A percentile compares a stretch with the other conserved stretches of the same genome.
Evolutionary conservation across 2,329 filamentous ascomycete genomes (phyloP).

Genomic region (Aspergillus ochraceoroseus): DNA sequence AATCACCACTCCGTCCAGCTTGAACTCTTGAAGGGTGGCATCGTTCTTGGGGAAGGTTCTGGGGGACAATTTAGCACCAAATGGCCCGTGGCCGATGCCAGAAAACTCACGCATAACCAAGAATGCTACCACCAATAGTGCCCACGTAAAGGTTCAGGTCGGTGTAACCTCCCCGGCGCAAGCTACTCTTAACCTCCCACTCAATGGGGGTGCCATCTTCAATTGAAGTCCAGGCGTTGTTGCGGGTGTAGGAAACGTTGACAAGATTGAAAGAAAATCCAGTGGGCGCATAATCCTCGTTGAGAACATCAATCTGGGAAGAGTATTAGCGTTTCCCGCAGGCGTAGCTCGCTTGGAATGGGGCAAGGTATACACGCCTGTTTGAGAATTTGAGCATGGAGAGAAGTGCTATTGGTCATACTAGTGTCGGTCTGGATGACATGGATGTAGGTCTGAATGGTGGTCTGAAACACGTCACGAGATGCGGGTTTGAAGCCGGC

Average conservation of each 20-base stretch:
- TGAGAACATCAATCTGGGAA: slow-evolving; percentile 4
- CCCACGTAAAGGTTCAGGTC: slow-evolving; percentile 9
- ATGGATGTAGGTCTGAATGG: slow-evolving; percentile 11
- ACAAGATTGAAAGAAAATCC: slow-evolving; percentile 9
- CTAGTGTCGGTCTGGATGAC: slow-evolving; percentile 2
- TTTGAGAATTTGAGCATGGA: background rate
- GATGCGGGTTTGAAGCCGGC: background rate
- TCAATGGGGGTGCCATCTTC: background rate
- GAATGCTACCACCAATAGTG: slow-evolving; percentile 1
- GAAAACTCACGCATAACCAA: slow-evolving; percentile 10
- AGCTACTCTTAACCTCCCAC: slow-evolving; percentile 6
- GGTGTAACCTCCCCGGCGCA: slow-evolving; percentile 7
- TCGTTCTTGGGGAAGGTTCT: slow-evolving; percentile 11
- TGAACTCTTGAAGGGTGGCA: background rate
- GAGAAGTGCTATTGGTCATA: background rate
- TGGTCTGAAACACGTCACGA: slow-evolving; percentile 2
- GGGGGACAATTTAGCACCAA: background rate
- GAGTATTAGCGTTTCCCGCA: background rate
- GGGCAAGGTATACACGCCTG: too few species aligned
- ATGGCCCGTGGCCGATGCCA: too few species aligned
- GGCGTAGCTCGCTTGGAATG: too few species aligned
- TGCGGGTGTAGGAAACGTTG: slow-evolving; percentile 7
- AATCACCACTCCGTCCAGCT: slow-evolving; percentile 8
- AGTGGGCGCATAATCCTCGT: slow-evolving; percentile 5
- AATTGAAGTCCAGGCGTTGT: slow-evolving; percentile 4